Evolutionary conservation across 2,329 filamentous ascomycete genomes (phyloP).

Genomic region (Xylaria sp.): DNA sequence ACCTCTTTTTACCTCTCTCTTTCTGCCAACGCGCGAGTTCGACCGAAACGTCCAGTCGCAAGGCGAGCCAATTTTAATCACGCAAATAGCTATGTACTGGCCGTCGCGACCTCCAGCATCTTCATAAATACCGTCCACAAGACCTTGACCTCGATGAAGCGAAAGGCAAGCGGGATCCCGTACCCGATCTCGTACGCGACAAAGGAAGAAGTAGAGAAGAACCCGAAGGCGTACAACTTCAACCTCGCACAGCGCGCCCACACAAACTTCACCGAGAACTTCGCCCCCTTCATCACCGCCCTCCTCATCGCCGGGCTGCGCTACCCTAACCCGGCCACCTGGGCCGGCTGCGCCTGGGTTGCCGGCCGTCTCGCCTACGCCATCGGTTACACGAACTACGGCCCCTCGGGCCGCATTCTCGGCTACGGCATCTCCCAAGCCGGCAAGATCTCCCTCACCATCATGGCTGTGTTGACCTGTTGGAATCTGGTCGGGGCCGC

Average conservation of each 20-base stretch:
- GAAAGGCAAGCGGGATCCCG: slow-evolving; percentile 62
- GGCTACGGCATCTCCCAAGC: slow-evolving; percentile 52
- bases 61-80: too few species aligned
- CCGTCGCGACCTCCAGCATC: slow-evolving; percentile 65
- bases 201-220: slow-evolving; percentile 63
- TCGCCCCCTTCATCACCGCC: slow-evolving; percentile 61
- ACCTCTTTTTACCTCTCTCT: too few species aligned
- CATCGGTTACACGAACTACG: slow-evolving; percentile 61
- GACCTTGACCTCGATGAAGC: slow-evolving; percentile 58
- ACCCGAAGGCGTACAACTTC: slow-evolving; percentile 65
- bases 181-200: slow-evolving; percentile 69
- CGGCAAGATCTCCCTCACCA: slow-evolving; percentile 53
- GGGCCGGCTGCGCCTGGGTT: slow-evolving; percentile 63
- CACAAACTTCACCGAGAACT: slow-evolving; percentile 71
- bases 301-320: slow-evolving; percentile 66
- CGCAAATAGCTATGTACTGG: slow-evolving; percentile 67
- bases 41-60: neutral
- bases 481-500: slow-evolving; percentile 49
- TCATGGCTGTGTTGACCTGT: slow-evolving; percentile 57
- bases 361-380: slow-evolving; percentile 65
- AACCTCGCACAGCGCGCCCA: slow-evolving; percentile 66
- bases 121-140: slow-evolving; percentile 67
- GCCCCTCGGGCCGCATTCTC: slow-evolving; percentile 57
- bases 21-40: too few species aligned
- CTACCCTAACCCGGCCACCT: slow-evolving; percentile 62